These are phyloP conservation scores for Punica granatum DNA, from an alignment of 345 rosid species.

Conservation along the genomic window DNA sequence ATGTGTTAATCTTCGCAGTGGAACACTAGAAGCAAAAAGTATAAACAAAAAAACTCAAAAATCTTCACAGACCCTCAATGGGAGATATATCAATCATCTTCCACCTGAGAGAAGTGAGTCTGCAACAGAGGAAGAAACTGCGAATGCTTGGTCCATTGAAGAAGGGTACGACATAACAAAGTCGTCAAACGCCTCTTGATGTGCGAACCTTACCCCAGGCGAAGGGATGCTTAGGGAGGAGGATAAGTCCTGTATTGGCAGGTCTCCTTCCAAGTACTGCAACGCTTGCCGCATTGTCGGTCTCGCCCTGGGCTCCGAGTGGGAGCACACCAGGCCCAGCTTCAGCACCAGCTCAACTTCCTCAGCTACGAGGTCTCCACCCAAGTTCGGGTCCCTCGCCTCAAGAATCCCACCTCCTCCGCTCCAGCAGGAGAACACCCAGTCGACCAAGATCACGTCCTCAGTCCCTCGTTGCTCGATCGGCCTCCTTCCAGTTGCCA, in stretches of 20 bases:
- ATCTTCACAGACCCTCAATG: no score
- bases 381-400: conserved; percentile 31
- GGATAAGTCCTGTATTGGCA: conserved; percentile 5
- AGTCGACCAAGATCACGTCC: conserved; percentile 26
- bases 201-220: background rate
- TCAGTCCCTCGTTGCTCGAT: conserved; percentile 12
- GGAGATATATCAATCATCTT: background rate
- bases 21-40: no score
- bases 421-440: conserved; percentile 32
- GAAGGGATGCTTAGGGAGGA: background rate
- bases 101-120: conserved; percentile 10
- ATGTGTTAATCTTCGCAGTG: no score
- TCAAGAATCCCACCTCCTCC: conserved; percentile 19
- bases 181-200: conserved; percentile 2
- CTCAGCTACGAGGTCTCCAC: conserved; percentile 9
- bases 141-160: background rate
- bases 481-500: conserved; percentile 44
- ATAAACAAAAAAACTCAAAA: no score
- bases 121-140: background rate
- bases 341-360: conserved; percentile 41
- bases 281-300: conserved; percentile 28
- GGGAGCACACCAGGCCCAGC: conserved; percentile 35
- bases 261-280: conserved; percentile 13
- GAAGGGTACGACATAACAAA: conserved; percentile 11
- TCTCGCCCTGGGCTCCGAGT: conserved; percentile 21